Evolutionary conservation across 176 grass and related monocot species (phyloP), one percentile per base, ranked within the genome.

Genomic region (Phyllostachys edulis): DNA sequence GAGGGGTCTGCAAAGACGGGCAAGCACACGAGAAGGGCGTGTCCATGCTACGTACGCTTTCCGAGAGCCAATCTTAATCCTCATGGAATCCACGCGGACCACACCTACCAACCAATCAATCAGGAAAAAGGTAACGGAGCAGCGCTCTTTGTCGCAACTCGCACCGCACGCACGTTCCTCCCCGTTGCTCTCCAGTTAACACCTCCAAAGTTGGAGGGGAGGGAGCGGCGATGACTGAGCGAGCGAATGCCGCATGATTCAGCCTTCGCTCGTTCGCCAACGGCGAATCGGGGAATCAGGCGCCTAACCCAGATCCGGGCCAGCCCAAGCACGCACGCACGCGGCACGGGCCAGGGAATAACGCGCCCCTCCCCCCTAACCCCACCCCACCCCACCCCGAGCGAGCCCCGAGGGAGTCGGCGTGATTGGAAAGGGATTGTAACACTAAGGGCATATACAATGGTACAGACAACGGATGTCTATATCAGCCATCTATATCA

Each of bases 171-270:
- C 32, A 21, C 32, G 7, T 21, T 52, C 17, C 46, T 49, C 2
- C 1, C 54, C 2, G 24, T 17, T 37, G 15, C 57, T 79, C 77
- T 18, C n/a, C 40, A 1, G 77, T 88, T 44, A 88, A 88, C 63
- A 29, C 66, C 80, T 88, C 80, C 86, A 88, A 83, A 88, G 72
- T 82, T 77, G 86, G 72, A 11, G 24, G 17, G 9, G 5, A 9
- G 56, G 42, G 42, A 21, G 64, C 29, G 79, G 49, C 79, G 46
- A 61, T 74, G 60, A 27, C 59, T 61, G 27, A 42, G 13, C 20
- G 9, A n/a, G 3, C 0, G 17, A 27, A 47, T 17, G 1, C 16
- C 50, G 49, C 72, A 6, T 21, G 51, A 39, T 14, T 56, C 20
- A 6, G 17, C 34, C 17, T 29, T 29, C 29, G 29, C 29, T 29